Evolutionary conservation across 495 filamentous ascomycete species (phyloP), one percentile per base, ranked within the genome.

Genomic region (Entonaema liquescens): DNA sequence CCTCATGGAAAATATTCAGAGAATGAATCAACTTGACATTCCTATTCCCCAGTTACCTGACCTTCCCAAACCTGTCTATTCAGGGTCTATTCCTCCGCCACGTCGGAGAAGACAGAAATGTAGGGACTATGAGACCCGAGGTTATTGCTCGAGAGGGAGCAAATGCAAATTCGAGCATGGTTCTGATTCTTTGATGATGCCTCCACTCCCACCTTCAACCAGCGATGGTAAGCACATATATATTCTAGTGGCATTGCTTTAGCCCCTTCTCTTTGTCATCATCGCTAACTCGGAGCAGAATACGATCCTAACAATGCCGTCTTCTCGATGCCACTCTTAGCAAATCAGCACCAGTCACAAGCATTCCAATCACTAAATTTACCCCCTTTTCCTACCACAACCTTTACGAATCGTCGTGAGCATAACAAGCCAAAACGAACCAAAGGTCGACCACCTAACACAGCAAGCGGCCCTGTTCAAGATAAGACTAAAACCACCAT

Each of bases 141-240:
- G 95, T 0, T 96, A 90, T 69, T 98, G 95, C 73, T 87, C 91
- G 33, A 79, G 90, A 53, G 93, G 93, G 2, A 85, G 85, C 62
- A 88, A 86, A 47, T 98, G 95, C 77, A 89, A 85, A 4, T 98
- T 91, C 70, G 89, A 95, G 75, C 95, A 98, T 74, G 91, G 89
- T n/a, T 78, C 79, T 62, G 85, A 89, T 70, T 81, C 79, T 19
- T 80, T 87, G 8, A 79, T 85, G 49, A 85, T 87, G 25, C 83
- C 85, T 31, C 82, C 86, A 58, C 79, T 71, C 21, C 52, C 62
- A 19, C 56, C 70, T 26, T 13, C 72, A 15, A 17, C 49, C 50
- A 52, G 21, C 25, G 76, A 79, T 71, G 87, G 88, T 84, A 82
- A 79, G 81, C n/a, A n/a, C n/a, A n/a, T 68, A 47, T 29, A 62